Conservation (phyloP, 148 eudicot genomes). For the Nepenthes mirabilis region DNA sequence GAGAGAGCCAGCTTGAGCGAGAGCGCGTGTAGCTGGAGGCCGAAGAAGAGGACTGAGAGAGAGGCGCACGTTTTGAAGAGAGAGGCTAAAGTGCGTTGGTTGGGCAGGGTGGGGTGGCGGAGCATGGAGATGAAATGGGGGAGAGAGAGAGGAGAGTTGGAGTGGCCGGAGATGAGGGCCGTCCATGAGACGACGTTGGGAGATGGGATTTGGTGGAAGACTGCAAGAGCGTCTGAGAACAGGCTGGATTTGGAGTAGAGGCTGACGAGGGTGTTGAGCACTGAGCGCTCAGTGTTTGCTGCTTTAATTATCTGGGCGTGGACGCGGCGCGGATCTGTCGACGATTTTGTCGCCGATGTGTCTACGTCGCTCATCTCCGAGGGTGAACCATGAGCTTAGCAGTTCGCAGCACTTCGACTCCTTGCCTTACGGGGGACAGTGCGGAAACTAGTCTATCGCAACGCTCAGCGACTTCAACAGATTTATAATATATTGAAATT, state of each 20-base stretch:
- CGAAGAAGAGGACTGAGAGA: slow-evolving; percentile 18
- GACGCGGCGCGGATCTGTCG: slow-evolving; percentile 22
- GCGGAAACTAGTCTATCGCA: too few relatives aligned
- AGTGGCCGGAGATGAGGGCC: slow-evolving; percentile 45
- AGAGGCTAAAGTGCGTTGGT: slow-evolving; percentile 34
- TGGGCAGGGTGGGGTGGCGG: slow-evolving; percentile 46
- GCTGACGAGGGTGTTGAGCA: slow-evolving; percentile 39
- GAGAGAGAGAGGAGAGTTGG: slow-evolving; percentile 28
- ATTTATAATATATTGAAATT: too few relatives aligned
- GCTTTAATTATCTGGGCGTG: slow-evolving; percentile 43
- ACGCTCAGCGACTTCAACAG: too few relatives aligned
- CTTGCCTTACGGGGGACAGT: too few relatives aligned
- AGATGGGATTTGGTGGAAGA: slow-evolving; percentile 37
- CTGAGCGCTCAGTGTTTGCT: slow-evolving; percentile 5
- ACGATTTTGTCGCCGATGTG: too few relatives aligned
- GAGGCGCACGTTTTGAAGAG: slow-evolving; percentile 40
- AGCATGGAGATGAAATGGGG: slow-evolving; percentile 52
- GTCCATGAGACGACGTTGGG: slow-evolving; percentile 71
- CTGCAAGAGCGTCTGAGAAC: slow-evolving; percentile 14
- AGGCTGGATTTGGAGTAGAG: slow-evolving; percentile 41
- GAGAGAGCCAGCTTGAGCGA: slow-evolving; percentile 23
- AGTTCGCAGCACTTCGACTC: too few relatives aligned
- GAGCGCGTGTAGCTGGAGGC: slow-evolving; percentile 30
- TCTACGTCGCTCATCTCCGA: too few relatives aligned
- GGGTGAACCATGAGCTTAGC: too few relatives aligned